Conservation (phyloP, 1,284 basidiomycete genomes). For the Trichosporon sp. region DNA sequence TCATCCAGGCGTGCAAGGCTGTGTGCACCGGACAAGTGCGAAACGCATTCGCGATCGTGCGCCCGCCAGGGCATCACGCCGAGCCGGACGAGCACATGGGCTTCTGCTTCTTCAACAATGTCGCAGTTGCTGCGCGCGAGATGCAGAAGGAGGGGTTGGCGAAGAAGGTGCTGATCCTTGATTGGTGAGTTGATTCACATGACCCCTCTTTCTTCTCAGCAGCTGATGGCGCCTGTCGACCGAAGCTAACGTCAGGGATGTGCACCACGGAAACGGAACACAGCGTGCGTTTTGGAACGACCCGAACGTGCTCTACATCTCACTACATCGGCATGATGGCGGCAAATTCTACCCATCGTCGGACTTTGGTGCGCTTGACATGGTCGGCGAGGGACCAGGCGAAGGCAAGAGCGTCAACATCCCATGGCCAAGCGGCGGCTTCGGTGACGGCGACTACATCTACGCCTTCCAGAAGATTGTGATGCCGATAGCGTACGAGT, state of each 20-base stretch:
- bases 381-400: conserved; percentile 76
- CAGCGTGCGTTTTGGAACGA: conserved; percentile 93
- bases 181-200: conserved; percentile 65
- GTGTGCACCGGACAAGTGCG: conserved; percentile 75
- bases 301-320: conserved; percentile 87
- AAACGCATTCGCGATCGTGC: conserved; percentile 90
- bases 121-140: conserved; percentile 82
- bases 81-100: conserved; percentile 98
- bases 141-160: conserved; percentile 63
- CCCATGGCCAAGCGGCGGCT: conserved; percentile 83
- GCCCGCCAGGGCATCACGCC: conserved; percentile 96
- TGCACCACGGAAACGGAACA: conserved; percentile 98
- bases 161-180: conserved; percentile 82
- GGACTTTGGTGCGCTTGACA: conserved; percentile 76
- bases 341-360: conserved; percentile 90
- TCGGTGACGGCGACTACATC: conserved; percentile 93
- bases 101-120: conserved; percentile 99
- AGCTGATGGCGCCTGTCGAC: no score
- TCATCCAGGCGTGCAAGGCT: conserved; percentile 81
- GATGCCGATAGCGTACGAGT: conserved; percentile 96
- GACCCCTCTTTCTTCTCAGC: no score
- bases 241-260: conserved; percentile 62
- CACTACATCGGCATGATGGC: conserved; percentile 88
- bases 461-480: conserved; percentile 92
- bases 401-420: conserved; percentile 90